A percentile compares a stretch with the other conserved stretches of the same genome.
Evolutionary conservation across 441 rosid species (phyloP).

Genomic region (Dalechampia spathulata): DNA sequence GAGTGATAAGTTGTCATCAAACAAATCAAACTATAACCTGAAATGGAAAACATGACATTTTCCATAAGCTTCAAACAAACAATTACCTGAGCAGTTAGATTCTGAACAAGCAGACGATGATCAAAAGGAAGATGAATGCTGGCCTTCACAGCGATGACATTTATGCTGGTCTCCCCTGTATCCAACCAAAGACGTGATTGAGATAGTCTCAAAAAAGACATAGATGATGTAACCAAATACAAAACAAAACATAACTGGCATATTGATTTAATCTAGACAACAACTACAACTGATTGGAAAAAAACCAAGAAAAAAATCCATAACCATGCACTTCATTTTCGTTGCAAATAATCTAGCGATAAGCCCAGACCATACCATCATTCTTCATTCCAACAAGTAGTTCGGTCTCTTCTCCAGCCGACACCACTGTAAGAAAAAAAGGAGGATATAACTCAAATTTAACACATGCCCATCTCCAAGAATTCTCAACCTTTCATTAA

Average conservation of each 20-base stretch:
- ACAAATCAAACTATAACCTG: slow-evolving; percentile 2
- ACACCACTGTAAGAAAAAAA: slow-evolving; percentile 47
- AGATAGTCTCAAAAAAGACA: no score
- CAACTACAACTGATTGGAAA: no score
- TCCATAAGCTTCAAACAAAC: background rate
- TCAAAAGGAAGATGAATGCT: slow-evolving; percentile 89
- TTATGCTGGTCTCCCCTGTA: slow-evolving; percentile 55
- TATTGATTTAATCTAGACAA: no score
- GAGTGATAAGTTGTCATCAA: background rate
- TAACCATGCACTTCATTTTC: slow-evolving; percentile 1
- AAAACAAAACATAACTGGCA: no score
- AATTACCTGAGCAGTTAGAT: slow-evolving; percentile 78
- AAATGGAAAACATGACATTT: slow-evolving; percentile 3
- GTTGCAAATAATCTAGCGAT: slow-evolving; percentile 1
- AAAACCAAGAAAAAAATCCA: slow-evolving; percentile 1
- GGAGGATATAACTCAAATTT: background rate
- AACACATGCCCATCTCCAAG: background rate
- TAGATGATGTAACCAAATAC: no score
- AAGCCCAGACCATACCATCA: slow-evolving; percentile 51
- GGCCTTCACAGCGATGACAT: slow-evolving; percentile 75
- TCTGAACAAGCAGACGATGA: slow-evolving; percentile 74
- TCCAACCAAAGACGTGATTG: slow-evolving; percentile 13
- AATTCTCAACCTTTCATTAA: background rate
- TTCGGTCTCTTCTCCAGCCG: slow-evolving; percentile 89
- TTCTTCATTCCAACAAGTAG: slow-evolving; percentile 81